Evolutionary conservation across 495 filamentous ascomycete species (phyloP).

Genomic region (Xylaria scruposa): DNA sequence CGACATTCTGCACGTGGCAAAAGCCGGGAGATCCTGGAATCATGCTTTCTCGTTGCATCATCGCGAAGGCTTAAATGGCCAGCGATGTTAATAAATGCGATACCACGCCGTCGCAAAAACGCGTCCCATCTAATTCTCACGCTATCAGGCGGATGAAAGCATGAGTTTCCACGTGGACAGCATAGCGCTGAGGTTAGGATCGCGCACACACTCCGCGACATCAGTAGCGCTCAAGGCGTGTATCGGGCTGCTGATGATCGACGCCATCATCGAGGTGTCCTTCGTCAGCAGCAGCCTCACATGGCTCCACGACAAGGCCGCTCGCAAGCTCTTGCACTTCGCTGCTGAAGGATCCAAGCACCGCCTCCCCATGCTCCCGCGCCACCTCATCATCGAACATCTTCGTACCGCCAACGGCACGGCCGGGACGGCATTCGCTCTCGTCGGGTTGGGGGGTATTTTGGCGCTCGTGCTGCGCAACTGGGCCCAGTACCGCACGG

Average conservation of each 20-base stretch:
- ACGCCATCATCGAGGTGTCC: slow-evolving; percentile 51
- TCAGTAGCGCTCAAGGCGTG: slow-evolving; percentile 8
- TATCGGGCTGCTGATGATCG: slow-evolving; percentile 48
- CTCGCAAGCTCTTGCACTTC: slow-evolving; percentile 40
- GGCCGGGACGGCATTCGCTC: slow-evolving; percentile 55
- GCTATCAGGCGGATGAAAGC: neutral
- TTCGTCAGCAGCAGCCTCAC: slow-evolving; percentile 57
- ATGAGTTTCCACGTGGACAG: slow-evolving; percentile 9
- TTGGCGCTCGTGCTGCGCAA: slow-evolving; percentile 47
- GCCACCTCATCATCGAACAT: slow-evolving; percentile 51
- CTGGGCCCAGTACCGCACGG: slow-evolving; percentile 35
- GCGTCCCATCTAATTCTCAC: neutral
- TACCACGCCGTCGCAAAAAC: neutral
- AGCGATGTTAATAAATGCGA: neutral
- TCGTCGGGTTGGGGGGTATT: slow-evolving; percentile 54
- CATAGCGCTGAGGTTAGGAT: neutral
- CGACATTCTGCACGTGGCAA: too few relatives aligned
- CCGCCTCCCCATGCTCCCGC: slow-evolving; percentile 49
- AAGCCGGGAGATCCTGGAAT: neutral
- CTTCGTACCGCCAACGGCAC: slow-evolving; percentile 59
- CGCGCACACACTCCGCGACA: neutral
- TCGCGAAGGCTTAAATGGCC: neutral
- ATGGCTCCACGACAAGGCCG: slow-evolving; percentile 51
- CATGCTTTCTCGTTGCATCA: slow-evolving; percentile 4
- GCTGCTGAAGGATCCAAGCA: slow-evolving; percentile 39